Conservation (phyloP, 2,329 filamentous ascomycete species). For the Fusarium sp. region DNA sequence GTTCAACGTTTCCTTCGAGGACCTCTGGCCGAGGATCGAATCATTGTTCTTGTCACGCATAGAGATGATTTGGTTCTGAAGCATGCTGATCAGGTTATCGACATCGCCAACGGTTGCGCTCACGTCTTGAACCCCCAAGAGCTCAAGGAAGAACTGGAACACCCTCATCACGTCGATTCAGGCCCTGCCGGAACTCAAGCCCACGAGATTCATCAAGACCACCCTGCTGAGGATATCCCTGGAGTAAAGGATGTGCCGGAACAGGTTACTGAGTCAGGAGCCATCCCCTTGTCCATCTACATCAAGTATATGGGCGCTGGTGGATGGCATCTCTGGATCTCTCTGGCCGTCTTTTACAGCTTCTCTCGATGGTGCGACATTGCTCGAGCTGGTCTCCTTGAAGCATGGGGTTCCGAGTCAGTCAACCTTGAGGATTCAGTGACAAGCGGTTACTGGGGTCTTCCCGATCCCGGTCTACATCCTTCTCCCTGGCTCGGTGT, state of each 20-base stretch:
- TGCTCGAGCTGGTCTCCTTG: slow-evolving; percentile 82
- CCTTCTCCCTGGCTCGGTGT: slow-evolving; percentile 80
- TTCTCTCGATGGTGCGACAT: slow-evolving; percentile 74
- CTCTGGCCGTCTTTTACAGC: slow-evolving; percentile 72
- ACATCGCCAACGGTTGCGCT: slow-evolving; percentile 72
- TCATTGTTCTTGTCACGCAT: slow-evolving; percentile 84
- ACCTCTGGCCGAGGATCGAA: slow-evolving; percentile 70
- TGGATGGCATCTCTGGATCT: slow-evolving; percentile 77
- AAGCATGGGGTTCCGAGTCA: slow-evolving; percentile 81
- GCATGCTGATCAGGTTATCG: slow-evolving; percentile 79
- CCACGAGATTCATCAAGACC: slow-evolving; percentile 46
- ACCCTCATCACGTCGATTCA: slow-evolving; percentile 48
- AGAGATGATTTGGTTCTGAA: slow-evolving; percentile 80
- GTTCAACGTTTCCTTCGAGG: slow-evolving; percentile 71
- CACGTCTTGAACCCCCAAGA: slow-evolving; percentile 60
- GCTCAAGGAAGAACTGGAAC: slow-evolving; percentile 53
- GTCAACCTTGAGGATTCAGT: slow-evolving; percentile 32
- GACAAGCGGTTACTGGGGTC: slow-evolving; percentile 43
- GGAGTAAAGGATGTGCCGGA: slow-evolving; percentile 47
- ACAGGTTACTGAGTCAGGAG: slow-evolving; percentile 64
- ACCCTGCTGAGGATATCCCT: slow-evolving; percentile 40
- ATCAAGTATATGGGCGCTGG: slow-evolving; percentile 89
- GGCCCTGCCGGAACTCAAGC: slow-evolving; percentile 27
- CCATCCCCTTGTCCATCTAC: slow-evolving; percentile 81
- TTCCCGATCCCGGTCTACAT: slow-evolving; percentile 73